These are phyloP conservation scores for Neurospora sp. DNA, from an alignment of 495 filamentous ascomycete genomes.

Conservation along the genomic window DNA sequence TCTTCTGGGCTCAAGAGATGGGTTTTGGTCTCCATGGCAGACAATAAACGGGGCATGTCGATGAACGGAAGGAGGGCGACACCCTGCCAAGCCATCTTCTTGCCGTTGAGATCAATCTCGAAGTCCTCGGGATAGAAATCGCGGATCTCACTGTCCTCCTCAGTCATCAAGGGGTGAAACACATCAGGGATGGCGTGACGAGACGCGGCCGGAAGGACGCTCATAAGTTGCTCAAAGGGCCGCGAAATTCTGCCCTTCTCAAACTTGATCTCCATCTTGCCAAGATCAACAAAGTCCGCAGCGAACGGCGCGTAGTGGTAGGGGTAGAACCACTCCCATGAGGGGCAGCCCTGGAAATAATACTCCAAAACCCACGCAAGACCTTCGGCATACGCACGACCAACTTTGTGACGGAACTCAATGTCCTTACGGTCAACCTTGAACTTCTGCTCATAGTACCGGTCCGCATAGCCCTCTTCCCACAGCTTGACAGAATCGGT, in stretches of 20 bases:
- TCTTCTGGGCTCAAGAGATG: constrained; percentile 72
- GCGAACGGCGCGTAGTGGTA: constrained; percentile 98
- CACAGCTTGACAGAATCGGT: constrained; percentile 81
- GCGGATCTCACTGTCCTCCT: constrained; percentile 78
- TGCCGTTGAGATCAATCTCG: constrained; percentile 85
- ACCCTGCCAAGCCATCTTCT: constrained; percentile 98
- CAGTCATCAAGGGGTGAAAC: constrained; percentile 81
- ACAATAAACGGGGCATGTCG: constrained; percentile 75
- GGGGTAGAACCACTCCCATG: constrained; percentile 98
- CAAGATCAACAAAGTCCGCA: constrained; percentile 82
- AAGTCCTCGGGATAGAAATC: constrained; percentile 98
- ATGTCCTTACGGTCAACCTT: constrained; percentile 68
- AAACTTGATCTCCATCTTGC: constrained; percentile 68
- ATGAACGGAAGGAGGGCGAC: constrained; percentile 92
- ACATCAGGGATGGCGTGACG: constrained; percentile 80
- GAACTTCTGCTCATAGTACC: constrained; percentile 98
- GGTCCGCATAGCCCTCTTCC: constrained; percentile 89
- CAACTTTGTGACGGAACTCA: constrained; percentile 85
- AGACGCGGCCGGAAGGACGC: constrained; percentile 84
- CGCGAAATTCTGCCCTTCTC: constrained; percentile 77
- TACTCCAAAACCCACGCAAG: constrained; percentile 97
- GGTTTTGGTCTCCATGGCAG: constrained; percentile 75
- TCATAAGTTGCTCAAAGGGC: constrained; percentile 98
- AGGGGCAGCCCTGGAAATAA: constrained; percentile 96
- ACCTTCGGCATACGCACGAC: constrained; percentile 87